Evolutionary conservation across 192 early-diverging fungal species (phyloP), one percentile per base, ranked within the genome.

Genomic region (Backusella macrospora): DNA sequence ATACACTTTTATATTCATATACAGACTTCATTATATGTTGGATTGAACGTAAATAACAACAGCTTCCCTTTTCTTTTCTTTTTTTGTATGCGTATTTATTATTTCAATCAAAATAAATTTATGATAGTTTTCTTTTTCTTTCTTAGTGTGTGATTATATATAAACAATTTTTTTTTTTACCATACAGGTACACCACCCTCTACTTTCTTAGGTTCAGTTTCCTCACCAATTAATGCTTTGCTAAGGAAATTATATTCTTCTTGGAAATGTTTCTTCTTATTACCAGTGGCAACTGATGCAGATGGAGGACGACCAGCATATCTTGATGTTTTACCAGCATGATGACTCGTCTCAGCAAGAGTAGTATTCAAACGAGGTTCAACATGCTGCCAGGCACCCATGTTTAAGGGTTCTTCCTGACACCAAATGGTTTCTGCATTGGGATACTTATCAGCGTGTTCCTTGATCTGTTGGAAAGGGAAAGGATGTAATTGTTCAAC

Each of bases 381-480:
- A 43, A 98, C 91, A 79, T 94, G 94, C 6, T 84, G 79, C 94
- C 95, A 99, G 21, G 90, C 88, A 73, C 97, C 96, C 86, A 90
- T 89, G 86, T 99, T 99, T 79, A 95, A 84, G 12, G 93, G 91
- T 84, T 99, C 97, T 82, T 99, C 97, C 83, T 99, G 97, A 46
- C 86, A 90, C 92, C 94, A 99, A 38, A 97, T 89, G 78, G 96
- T 84, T 77, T 96, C 92, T 73, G 95, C 90, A 76, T 92, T 93
- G 71, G 91, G 92, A 85, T 97, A 99, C 84, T 92, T 90, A 81
- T 97, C 95, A 38, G 92, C 70, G 72, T 94, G 90, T 73, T 91
- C 83, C 81, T 91, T 91, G 68, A 93, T 91, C 48, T 91, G 86
- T 75, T 95, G 93, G 88, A 94, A 97, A n/a, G 97, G 96, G 91